A percentile compares a stretch with the other conserved stretches of the same genome.
Conservation (phyloP, 495 filamentous ascomycete genomes). For the Talaromyces wortmannii region DNA sequence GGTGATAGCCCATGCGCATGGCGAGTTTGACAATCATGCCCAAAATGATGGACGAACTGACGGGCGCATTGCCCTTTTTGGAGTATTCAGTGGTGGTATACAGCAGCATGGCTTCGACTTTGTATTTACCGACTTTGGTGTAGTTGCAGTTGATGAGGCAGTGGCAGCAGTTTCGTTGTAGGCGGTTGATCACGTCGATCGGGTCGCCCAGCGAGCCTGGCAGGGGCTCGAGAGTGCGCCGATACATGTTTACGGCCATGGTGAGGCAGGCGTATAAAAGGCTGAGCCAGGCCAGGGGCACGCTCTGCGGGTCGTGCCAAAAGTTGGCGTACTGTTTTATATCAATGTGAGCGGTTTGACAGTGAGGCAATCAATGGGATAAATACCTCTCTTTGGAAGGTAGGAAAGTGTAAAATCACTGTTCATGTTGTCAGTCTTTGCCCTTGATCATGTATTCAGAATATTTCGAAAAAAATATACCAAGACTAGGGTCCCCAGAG, state of each 20-base stretch:
- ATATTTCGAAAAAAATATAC: constrained; percentile 16
- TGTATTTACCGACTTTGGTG: constrained; percentile 20
- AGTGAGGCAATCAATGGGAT: not conserved
- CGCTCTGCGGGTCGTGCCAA: constrained; percentile 21
- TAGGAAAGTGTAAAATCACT: constrained; percentile 38
- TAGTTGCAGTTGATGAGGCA: constrained; percentile 29
- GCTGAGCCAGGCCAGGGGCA: constrained; percentile 30
- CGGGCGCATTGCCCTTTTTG: constrained; percentile 25
- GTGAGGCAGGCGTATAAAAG: constrained; percentile 28
- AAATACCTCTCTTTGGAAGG: constrained; percentile 27
- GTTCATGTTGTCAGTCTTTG: not conserved
- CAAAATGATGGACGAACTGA: constrained; percentile 27
- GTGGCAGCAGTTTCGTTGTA: constrained; percentile 20
- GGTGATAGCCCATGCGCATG: constrained; percentile 40
- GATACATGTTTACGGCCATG: constrained; percentile 20
- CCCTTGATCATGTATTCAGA: not conserved
- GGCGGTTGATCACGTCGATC: constrained; percentile 13
- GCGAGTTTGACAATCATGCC: constrained; percentile 32
- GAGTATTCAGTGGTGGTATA: constrained; percentile 32
- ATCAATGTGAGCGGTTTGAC: not conserved
- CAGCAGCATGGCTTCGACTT: constrained; percentile 29
- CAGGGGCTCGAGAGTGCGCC: constrained; percentile 21
- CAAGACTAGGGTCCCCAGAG: constrained; percentile 30
- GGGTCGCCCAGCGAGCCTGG: constrained; percentile 11
- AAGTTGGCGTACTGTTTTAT: constrained; percentile 24